Evolutionary conservation across 345 rosid species (phyloP).

Genomic region (Conringia planisiliqua): DNA sequence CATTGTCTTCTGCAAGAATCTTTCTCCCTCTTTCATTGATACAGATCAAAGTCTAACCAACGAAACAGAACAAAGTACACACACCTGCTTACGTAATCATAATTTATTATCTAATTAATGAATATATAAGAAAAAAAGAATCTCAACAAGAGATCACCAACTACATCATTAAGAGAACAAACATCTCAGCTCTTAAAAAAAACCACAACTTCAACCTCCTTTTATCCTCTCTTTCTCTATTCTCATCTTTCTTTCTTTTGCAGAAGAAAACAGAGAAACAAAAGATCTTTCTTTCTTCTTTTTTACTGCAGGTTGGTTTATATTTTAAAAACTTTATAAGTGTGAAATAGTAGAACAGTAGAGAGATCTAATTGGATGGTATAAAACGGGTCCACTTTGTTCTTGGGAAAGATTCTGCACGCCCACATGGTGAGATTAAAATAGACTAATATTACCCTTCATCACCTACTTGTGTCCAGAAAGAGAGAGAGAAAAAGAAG

Average conservation of each 20-base stretch:
- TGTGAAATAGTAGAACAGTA: constrained; percentile 20
- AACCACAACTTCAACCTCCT: neutral
- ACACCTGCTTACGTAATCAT: constrained; percentile 34
- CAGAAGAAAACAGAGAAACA: constrained; percentile 25
- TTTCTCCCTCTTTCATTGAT: constrained; percentile 30
- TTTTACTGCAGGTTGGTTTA: neutral
- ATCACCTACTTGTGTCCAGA: constrained; percentile 34
- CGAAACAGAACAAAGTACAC: constrained; percentile 28
- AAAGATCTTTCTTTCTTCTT: neutral
- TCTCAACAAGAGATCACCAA: constrained; percentile 33
- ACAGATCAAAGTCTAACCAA: constrained; percentile 25
- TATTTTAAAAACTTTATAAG: neutral
- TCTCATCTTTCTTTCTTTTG: constrained; percentile 2
- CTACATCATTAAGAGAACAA: constrained; percentile 32
- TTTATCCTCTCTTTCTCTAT: neutral
- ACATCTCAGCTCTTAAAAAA: constrained; percentile 10
- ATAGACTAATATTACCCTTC: constrained; percentile 28
- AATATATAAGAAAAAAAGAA: constrained; percentile 7
- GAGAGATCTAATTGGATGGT: constrained; percentile 31
- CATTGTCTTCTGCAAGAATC: constrained; percentile 37
- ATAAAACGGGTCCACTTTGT: constrained; percentile 36
- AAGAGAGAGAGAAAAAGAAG: constrained; percentile 12
- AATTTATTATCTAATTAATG: constrained; percentile 2
- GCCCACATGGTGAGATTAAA: constrained; percentile 38
- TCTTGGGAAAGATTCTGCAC: constrained; percentile 43